phyloP scores from a whole-genome alignment of 768 basidiomycete genomes.

The Agrocybe pediades region DNA sequence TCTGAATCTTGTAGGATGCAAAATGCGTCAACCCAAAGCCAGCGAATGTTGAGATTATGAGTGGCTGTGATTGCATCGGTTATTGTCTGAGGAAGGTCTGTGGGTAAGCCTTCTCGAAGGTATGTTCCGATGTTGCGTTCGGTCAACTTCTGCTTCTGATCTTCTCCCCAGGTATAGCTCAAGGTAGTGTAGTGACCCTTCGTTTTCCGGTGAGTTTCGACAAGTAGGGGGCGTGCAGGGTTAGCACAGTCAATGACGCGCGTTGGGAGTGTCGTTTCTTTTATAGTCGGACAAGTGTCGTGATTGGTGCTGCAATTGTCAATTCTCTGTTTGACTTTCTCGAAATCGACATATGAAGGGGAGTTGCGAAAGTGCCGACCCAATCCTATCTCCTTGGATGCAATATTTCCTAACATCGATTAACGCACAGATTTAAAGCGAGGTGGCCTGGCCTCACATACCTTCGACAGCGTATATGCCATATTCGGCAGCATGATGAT shows the following conservation, averaged over 20 bases:
- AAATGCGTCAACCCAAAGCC: conserved; percentile 5
- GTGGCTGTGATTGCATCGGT: conserved; percentile 1
- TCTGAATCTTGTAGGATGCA: conserved; percentile 6
- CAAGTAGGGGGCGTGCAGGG: background rate
- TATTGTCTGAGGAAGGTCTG: background rate
- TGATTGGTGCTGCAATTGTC: background rate
- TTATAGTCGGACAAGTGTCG: background rate
- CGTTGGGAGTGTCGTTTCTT: background rate
- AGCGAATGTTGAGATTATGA: background rate
- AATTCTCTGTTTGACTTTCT: background rate
- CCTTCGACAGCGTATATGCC: too few relatives aligned
- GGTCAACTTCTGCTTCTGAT: background rate
- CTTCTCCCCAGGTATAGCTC: background rate
- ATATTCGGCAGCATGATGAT: too few relatives aligned
- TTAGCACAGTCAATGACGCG: conserved; percentile 1
- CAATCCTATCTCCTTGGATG: background rate
- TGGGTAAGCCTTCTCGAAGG: background rate
- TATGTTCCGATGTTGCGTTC: background rate
- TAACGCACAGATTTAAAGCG: too few relatives aligned
- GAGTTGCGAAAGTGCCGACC: background rate
- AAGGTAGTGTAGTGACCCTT: background rate
- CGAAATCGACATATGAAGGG: background rate
- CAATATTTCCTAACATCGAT: background rate
- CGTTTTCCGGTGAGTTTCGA: background rate
- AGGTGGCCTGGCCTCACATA: too few relatives aligned